A percentile compares a stretch with the other conserved stretches of the same genome.
Evolutionary conservation across 306 rosid genomes (phyloP).

Genomic region (Prunus mume): DNA sequence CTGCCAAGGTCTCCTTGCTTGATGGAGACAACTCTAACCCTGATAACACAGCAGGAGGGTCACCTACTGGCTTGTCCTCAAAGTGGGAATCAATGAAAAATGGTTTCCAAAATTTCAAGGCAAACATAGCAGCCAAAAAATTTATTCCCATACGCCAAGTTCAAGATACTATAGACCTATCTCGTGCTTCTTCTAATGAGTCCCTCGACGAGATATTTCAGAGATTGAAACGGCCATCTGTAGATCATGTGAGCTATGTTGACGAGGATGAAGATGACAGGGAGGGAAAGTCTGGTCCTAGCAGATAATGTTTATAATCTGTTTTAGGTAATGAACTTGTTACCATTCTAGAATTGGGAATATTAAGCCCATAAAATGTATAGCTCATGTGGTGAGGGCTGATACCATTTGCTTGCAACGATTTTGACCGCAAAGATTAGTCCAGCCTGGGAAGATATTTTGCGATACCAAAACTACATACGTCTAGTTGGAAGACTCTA

Average conservation of each 20-base stretch:
- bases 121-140: constrained; percentile 60
- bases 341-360: constrained; percentile 26
- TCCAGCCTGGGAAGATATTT: constrained; percentile 12
- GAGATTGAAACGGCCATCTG: constrained; percentile 72
- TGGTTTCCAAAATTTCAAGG: constrained; percentile 75
- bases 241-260: constrained; percentile 33
- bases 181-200: constrained; percentile 65
- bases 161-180: constrained; percentile 40
- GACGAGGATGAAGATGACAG: constrained; percentile 40
- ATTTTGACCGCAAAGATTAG: constrained; percentile 10
- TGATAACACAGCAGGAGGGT: constrained; percentile 31
- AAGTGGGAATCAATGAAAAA: constrained; percentile 78
- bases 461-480: constrained; percentile 25
- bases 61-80: constrained; percentile 55
- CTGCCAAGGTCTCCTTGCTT: constrained; percentile 68
- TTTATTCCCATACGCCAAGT: constrained; percentile 59
- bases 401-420: constrained; percentile 16
- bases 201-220: constrained; percentile 95
- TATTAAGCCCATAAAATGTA: constrained; percentile 36
- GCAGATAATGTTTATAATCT: constrained; percentile 38
- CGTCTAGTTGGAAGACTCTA: constrained; percentile 11
- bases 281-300: constrained; percentile 34
- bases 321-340: not conserved
- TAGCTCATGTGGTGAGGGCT: constrained; percentile 36
- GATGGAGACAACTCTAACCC: constrained; percentile 37